These are phyloP conservation scores for Lycium ferocissimum DNA, from an alignment of 257 asterid genomes.

Conservation along the genomic window DNA sequence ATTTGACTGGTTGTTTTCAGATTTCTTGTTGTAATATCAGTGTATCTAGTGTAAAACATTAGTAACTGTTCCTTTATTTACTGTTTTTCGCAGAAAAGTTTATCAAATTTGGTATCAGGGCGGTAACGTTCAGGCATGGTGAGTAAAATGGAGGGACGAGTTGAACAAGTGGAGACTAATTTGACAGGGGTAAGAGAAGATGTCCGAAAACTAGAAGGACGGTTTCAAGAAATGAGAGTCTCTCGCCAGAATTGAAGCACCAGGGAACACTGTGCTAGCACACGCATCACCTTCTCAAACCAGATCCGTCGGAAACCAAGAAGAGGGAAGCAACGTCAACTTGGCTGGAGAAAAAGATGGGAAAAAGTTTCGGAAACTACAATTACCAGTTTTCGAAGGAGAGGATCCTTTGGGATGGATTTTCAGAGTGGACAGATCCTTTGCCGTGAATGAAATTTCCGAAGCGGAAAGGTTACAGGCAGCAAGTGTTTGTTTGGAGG, in stretches of 20 bases:
- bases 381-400: neutral
- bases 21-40: too few species aligned
- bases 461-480: too few species aligned
- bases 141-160: neutral
- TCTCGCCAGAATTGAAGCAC: neutral
- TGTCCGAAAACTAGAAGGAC: neutral
- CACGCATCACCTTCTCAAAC: neutral
- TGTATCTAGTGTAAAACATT: too few species aligned
- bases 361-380: neutral
- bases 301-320: neutral
- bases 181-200: neutral
- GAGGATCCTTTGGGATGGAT: too few species aligned
- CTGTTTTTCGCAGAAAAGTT: too few species aligned
- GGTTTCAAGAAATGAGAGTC: neutral
- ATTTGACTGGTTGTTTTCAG: too few species aligned
- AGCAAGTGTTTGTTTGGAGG: neutral
- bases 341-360: neutral
- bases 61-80: too few species aligned
- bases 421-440: too few species aligned
- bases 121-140: too few species aligned
- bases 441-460: neutral
- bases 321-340: too few species aligned
- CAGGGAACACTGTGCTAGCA: neutral
- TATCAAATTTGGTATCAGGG: too few species aligned
- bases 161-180: neutral